These are phyloP conservation scores for Thermochaetoides thermophila DNA, from an alignment of 495 filamentous ascomycete species.

Conservation along the genomic window DNA sequence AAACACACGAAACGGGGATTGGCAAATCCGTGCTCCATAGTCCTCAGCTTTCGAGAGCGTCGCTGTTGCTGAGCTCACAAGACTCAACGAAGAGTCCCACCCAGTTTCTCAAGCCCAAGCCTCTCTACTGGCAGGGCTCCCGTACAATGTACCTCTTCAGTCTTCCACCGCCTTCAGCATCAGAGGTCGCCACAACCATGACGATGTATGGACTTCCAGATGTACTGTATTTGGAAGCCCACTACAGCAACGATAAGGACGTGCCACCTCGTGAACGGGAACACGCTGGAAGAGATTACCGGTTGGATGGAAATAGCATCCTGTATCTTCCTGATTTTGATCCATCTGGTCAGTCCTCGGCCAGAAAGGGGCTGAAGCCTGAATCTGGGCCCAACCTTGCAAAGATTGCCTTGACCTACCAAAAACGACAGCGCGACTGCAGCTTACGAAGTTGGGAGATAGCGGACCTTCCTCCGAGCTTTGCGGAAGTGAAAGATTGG, in stretches of 20 bases:
- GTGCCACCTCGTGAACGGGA: constrained; percentile 65
- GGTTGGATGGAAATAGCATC: constrained; percentile 53
- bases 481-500: constrained; percentile 58
- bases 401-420: constrained; percentile 35
- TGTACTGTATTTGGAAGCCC: constrained; percentile 72
- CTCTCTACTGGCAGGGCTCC: constrained; percentile 10
- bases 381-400: constrained; percentile 29
- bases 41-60: too few species aligned
- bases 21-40: too few species aligned
- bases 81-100: too few species aligned
- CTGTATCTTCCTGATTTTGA: constrained; percentile 75
- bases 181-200: constrained; percentile 31
- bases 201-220: constrained; percentile 24
- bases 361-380: constrained; percentile 39
- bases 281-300: constrained; percentile 83
- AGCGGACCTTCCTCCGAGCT: constrained; percentile 48
- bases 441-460: constrained; percentile 52
- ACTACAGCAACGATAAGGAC: constrained; percentile 75
- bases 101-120: neutral
- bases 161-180: constrained; percentile 21
- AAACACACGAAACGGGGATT: too few species aligned
- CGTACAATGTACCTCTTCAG: constrained; percentile 15
- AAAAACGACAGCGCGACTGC: constrained; percentile 36
- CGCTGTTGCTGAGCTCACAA: too few species aligned
- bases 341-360: constrained; percentile 39